phyloP scores from a whole-genome alignment of 371 early-diverging fungal genomes.

The Actinomucor elegans region DNA sequence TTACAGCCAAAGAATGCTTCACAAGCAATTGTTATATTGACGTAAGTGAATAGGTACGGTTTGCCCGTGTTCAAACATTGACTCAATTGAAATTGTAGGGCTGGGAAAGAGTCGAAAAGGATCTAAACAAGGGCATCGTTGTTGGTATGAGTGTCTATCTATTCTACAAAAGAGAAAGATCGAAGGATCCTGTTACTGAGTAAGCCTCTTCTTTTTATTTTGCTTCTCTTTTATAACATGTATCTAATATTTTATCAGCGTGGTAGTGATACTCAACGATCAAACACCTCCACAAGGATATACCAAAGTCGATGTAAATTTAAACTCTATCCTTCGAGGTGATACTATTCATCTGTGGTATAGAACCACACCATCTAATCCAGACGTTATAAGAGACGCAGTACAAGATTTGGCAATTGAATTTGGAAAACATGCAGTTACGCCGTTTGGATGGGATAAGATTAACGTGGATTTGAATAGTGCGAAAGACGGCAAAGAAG shows the following conservation, averaged over 20 bases:
- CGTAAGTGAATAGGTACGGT: constrained; percentile 17
- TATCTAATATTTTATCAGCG: constrained; percentile 8
- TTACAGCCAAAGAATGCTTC: constrained; percentile 52
- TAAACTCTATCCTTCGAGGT: constrained; percentile 36
- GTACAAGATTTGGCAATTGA: constrained; percentile 36
- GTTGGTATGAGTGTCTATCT: constrained; percentile 52
- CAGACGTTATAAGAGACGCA: constrained; percentile 13
- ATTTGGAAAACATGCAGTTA: constrained; percentile 26
- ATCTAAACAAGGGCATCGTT: constrained; percentile 37
- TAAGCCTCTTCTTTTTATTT: too few species aligned
- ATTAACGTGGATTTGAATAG: constrained; percentile 37
- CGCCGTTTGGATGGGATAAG: constrained; percentile 36
- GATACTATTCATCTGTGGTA: constrained; percentile 40
- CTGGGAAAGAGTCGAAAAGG: constrained; percentile 33
- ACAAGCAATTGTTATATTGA: constrained; percentile 49
- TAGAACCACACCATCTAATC: constrained; percentile 16
- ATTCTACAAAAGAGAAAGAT: constrained; percentile 26
- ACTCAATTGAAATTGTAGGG: constrained; percentile 13
- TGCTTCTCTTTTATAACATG: neutral
- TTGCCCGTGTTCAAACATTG: neutral
- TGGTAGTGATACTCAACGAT: constrained; percentile 32
- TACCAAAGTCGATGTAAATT: constrained; percentile 32
- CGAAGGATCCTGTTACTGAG: constrained; percentile 36
- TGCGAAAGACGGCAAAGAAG: constrained; percentile 21
- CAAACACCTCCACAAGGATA: constrained; percentile 43